Evolutionary conservation across 306 rosid genomes (phyloP).

Genomic region (Rosa lucieae): DNA sequence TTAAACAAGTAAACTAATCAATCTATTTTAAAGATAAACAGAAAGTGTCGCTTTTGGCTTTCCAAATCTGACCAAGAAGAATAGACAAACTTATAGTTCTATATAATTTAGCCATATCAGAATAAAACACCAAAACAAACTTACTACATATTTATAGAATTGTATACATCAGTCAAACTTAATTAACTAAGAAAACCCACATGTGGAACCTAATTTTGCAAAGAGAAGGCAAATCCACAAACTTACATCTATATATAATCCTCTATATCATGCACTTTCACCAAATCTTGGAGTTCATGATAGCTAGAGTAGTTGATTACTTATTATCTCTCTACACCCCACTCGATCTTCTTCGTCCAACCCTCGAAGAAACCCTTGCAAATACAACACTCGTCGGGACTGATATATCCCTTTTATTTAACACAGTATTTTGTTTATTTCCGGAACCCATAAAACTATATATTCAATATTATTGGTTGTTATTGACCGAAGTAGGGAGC

Average conservation of each 20-base stretch:
- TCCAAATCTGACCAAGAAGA: background rate
- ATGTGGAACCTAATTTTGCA: background rate
- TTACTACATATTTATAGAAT: background rate
- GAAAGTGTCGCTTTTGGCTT: background rate
- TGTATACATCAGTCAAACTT: background rate
- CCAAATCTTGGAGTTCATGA: background rate
- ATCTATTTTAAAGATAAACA: background rate
- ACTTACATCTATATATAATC: background rate
- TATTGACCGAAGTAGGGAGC: background rate
- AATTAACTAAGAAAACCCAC: background rate
- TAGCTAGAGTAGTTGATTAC: background rate
- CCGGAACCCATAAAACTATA: conserved; percentile 1
- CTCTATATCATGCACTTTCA: background rate
- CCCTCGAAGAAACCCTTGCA: conserved; percentile 1
- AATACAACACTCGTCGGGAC: background rate
- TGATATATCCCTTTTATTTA: conserved; percentile 19
- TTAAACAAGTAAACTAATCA: background rate
- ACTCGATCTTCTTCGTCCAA: background rate
- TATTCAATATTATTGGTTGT: background rate
- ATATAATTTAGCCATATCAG: background rate
- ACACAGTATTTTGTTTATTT: background rate
- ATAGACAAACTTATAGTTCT: background rate
- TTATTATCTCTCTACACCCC: background rate
- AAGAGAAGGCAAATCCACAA: background rate
- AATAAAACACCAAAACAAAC: background rate